phyloP scores from a whole-genome alignment of 2,329 filamentous ascomycete species.

The Diaporthe aspalathi region DNA sequence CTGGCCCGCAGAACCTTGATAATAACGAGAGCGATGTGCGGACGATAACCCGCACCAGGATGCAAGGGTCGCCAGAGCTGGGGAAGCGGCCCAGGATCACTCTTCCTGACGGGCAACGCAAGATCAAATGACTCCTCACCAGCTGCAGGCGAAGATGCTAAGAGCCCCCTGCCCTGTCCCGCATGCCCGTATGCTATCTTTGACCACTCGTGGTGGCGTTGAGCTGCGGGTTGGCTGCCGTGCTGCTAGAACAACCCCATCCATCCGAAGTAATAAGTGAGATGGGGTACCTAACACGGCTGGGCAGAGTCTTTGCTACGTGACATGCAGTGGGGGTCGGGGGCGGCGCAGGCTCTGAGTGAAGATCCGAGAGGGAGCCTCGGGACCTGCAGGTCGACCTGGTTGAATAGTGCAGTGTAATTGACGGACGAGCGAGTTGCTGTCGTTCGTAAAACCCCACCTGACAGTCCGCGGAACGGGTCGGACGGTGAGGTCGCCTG shows the following conservation, averaged over 20 bases:
- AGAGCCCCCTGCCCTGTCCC: slow-evolving; percentile 27
- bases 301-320: slow-evolving; percentile 23
- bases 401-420: no score
- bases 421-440: slow-evolving; percentile 25
- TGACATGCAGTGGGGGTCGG: slow-evolving; percentile 21
- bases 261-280: slow-evolving; percentile 6
- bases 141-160: slow-evolving; percentile 32
- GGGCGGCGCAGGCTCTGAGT: slow-evolving; percentile 22
- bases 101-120: slow-evolving; percentile 22
- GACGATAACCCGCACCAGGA: slow-evolving; percentile 25
- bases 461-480: slow-evolving; percentile 12
- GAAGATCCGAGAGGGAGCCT: slow-evolving; percentile 30
- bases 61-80: slow-evolving; percentile 37
- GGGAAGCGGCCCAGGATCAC: slow-evolving; percentile 30
- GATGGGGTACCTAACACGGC: slow-evolving; percentile 21
- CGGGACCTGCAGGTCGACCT: slow-evolving; percentile 13
- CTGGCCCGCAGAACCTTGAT: slow-evolving; percentile 30
- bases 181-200: slow-evolving; percentile 38
- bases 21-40: slow-evolving; percentile 27
- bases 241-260: slow-evolving; percentile 8
- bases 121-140: slow-evolving; percentile 37
- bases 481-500: slow-evolving; percentile 21
- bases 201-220: slow-evolving; percentile 36
- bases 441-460: slow-evolving; percentile 26
- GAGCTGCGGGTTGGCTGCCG: slow-evolving; percentile 16